Conservation (phyloP, 768 basidiomycete species). For the Russula dissimulans region DNA sequence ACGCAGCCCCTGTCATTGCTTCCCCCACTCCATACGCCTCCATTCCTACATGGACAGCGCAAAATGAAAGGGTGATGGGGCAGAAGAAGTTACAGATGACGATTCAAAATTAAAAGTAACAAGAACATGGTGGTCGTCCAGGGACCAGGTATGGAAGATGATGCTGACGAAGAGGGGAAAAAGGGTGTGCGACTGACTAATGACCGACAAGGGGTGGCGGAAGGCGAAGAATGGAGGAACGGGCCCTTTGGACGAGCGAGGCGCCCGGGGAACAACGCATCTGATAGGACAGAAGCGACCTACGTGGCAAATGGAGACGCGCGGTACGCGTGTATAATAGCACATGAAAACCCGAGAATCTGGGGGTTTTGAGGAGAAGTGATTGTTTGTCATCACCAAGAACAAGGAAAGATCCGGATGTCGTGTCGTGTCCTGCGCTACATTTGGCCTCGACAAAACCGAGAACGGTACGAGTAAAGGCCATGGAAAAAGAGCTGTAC, state of each 20-base stretch:
- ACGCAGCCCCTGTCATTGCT: slow-evolving; percentile 13
- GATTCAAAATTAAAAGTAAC: neutral
- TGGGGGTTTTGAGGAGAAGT: neutral
- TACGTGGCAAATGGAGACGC: slow-evolving; percentile 15
- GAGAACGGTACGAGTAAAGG: neutral
- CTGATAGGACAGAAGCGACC: slow-evolving; percentile 17
- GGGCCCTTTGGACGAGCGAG: slow-evolving; percentile 8
- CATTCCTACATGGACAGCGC: neutral
- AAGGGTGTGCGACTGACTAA: neutral
- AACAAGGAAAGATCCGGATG: slow-evolving; percentile 14
- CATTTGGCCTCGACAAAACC: slow-evolving; percentile 1
- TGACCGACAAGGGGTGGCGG: neutral
- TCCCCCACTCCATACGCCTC: neutral
- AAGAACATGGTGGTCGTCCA: too few relatives aligned
- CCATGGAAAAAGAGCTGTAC: neutral
- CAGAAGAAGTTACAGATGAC: too few relatives aligned
- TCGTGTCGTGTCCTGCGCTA: neutral
- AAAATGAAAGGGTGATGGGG: neutral
- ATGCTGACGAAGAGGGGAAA: neutral
- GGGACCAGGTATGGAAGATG: neutral
- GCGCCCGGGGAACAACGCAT: slow-evolving; percentile 14
- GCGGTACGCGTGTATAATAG: slow-evolving; percentile 2
- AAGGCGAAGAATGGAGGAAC: neutral
- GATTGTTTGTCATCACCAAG: too few relatives aligned
- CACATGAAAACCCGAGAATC: slow-evolving; percentile 10